phyloP scores from a whole-genome alignment of 1,284 basidiomycete genomes.

The Cutaneotrichosporon sp. region DNA sequence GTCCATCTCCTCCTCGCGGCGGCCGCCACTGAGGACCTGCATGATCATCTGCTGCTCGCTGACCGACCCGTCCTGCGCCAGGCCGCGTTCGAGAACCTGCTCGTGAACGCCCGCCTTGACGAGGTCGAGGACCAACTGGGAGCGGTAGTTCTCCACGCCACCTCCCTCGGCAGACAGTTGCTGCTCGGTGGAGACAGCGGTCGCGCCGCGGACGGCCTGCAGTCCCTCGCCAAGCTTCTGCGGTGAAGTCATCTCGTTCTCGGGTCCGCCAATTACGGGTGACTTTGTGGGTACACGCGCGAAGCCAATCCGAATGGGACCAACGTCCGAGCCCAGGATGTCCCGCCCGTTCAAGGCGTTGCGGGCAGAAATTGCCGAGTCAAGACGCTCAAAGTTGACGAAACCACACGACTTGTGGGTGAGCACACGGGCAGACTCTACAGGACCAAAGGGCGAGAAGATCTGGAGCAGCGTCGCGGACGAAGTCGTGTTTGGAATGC shows the following conservation, averaged over 20 bases:
- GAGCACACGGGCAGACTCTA: constrained; percentile 91
- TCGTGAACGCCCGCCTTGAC: constrained; percentile 79
- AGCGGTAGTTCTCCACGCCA: constrained; percentile 88
- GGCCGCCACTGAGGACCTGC: constrained; percentile 79
- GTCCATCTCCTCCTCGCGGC: constrained; percentile 73
- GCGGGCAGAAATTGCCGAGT: constrained; percentile 90
- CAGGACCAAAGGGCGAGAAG: constrained; percentile 94
- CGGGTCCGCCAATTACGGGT: constrained; percentile 40
- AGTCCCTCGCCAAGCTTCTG: constrained; percentile 69
- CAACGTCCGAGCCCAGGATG: constrained; percentile 90
- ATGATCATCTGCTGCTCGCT: constrained; percentile 95
- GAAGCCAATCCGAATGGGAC: constrained; percentile 92
- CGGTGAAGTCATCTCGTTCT: constrained; percentile 30
- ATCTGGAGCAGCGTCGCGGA: constrained; percentile 77
- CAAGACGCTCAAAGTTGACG: constrained; percentile 96
- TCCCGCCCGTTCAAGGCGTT: constrained; percentile 94
- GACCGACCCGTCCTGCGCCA: constrained; percentile 59
- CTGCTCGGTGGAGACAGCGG: constrained; percentile 81
- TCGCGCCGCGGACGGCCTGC: constrained; percentile 67
- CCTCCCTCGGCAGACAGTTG: constrained; percentile 75
- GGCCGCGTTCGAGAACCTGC: constrained; percentile 50
- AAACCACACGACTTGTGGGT: constrained; percentile 70
- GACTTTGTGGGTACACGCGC: constrained; percentile 88
- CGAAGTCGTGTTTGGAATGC: constrained; percentile 88
- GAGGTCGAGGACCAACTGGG: constrained; percentile 84